Conservation (phyloP, 1,139 yeast genomes). For the Pichia sp. region DNA sequence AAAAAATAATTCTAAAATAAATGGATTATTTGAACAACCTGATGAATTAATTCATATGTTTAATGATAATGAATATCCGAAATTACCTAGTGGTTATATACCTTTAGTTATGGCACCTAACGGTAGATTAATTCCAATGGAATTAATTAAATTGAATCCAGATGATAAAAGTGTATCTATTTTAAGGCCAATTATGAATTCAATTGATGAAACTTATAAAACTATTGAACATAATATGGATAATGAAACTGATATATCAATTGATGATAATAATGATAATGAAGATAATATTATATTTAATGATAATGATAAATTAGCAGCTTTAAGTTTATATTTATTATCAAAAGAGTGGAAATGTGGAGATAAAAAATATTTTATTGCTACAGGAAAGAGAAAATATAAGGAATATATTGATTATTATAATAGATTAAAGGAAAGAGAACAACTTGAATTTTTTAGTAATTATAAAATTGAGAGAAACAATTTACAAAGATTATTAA, state of each 20-base stretch:
- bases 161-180: constrained; percentile 9
- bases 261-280: background rate
- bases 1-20: background rate
- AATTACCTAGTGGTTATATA: constrained; percentile 23
- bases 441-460: constrained; percentile 5
- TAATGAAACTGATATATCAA: background rate
- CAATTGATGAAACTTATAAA: too few relatives aligned
- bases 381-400: constrained; percentile 3
- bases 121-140: constrained; percentile 26
- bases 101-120: constrained; percentile 28
- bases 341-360: constrained; percentile 13
- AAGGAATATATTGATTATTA: constrained; percentile 7
- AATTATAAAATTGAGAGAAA: constrained; percentile 11
- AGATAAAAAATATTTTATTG: background rate
- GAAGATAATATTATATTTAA: background rate
- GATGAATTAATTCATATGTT: constrained; percentile 13
- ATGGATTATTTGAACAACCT: background rate
- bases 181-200: constrained; percentile 7
- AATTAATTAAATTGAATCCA: constrained; percentile 15
- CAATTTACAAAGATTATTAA: constrained; percentile 5
- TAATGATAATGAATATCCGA: constrained; percentile 15
- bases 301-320: constrained; percentile 18
- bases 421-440: constrained; percentile 8
- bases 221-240: background rate
- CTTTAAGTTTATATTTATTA: constrained; percentile 18